Percentiles rank a stretch among this genome's conserved stretches.
Conservation (phyloP, 257 asterid species). For the Haberlea rhodopensis region DNA sequence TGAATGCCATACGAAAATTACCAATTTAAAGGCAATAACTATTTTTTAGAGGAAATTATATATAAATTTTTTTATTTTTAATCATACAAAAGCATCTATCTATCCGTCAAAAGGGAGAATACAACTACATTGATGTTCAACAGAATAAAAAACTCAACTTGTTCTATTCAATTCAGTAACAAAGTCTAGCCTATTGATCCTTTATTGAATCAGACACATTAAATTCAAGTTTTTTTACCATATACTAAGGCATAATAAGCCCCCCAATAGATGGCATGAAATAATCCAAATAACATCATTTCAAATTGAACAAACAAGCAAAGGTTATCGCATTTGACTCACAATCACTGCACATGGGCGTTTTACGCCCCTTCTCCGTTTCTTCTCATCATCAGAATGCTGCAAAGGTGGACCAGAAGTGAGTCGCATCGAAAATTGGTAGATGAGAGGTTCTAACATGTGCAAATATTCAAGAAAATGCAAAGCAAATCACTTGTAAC, state of each 20-base stretch:
- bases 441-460: not conserved
- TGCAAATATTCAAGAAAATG: not conserved
- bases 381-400: slow-evolving; percentile 50
- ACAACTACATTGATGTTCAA: not conserved
- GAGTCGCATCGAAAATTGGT: not conserved
- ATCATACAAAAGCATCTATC: not conserved
- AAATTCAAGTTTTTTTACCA: not conserved
- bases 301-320: not conserved
- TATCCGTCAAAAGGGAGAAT: not conserved
- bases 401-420: slow-evolving; percentile 26
- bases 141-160: too few species aligned
- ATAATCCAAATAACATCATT: too few species aligned
- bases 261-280: not conserved
- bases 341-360: slow-evolving; percentile 51
- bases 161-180: too few species aligned
- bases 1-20: too few species aligned
- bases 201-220: not conserved
- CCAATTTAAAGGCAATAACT: not conserved
- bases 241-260: not conserved
- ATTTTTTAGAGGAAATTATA: not conserved
- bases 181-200: not conserved
- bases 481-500: not conserved
- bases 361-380: slow-evolving; percentile 41
- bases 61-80: too few species aligned
- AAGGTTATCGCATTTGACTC: slow-evolving; percentile 17